Evolutionary conservation across 106 monocot species (phyloP).

Genomic region (Dendrobium chrysotoxum): DNA sequence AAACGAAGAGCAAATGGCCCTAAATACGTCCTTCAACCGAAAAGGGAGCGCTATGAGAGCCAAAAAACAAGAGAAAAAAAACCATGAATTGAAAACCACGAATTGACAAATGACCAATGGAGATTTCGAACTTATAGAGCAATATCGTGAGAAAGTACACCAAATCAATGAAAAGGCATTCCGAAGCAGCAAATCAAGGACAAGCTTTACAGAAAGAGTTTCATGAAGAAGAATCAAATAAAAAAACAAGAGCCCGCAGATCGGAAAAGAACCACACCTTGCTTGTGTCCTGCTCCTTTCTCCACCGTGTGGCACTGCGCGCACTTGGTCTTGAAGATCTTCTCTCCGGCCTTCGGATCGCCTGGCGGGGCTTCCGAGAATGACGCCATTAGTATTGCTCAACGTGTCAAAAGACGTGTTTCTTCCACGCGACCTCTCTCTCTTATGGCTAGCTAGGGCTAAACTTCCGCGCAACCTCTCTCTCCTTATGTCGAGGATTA

Average conservation of each 20-base stretch:
- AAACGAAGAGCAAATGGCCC: no score
- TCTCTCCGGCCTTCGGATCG: constrained; percentile 23
- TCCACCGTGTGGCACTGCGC: constrained; percentile 32
- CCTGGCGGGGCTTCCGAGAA: constrained; percentile 20
- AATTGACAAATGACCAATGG: not conserved
- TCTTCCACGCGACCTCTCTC: not conserved
- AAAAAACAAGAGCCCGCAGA: not conserved
- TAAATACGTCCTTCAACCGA: not conserved
- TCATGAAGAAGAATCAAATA: not conserved
- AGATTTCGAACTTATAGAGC: not conserved
- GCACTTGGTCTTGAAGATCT: constrained; percentile 31
- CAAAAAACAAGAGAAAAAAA: no score
- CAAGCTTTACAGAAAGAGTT: not conserved
- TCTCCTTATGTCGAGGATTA: no score
- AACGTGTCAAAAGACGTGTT: not conserved
- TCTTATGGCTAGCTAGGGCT: not conserved
- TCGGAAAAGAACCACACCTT: constrained; percentile 10
- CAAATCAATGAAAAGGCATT: not conserved
- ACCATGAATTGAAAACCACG: not conserved
- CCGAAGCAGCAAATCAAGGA: not conserved
- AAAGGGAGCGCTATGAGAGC: not conserved
- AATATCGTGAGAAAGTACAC: not conserved
- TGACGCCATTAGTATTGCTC: constrained; percentile 13
- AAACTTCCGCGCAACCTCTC: no score
- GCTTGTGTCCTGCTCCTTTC: constrained; percentile 29